Conservation (phyloP, 768 basidiomycete species). For the Fistulinella prunicolor region DNA sequence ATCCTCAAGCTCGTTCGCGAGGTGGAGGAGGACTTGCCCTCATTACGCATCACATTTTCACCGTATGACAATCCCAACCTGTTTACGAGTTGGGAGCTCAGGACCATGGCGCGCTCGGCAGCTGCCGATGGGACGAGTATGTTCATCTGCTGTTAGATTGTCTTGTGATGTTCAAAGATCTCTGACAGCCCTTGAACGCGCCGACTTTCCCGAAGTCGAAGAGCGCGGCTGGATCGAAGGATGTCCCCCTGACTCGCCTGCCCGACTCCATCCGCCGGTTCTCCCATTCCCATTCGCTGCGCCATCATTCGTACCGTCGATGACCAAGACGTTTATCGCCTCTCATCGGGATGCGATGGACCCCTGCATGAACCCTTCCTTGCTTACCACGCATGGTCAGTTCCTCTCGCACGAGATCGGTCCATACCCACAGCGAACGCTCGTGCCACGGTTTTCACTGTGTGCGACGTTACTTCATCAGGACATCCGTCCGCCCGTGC, state of each 20-base stretch:
- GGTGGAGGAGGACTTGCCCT: conserved; percentile 30
- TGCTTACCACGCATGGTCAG: conserved; percentile 45
- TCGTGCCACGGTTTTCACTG: conserved; percentile 54
- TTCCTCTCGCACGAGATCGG: conserved; percentile 49
- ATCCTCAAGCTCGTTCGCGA: conserved; percentile 26
- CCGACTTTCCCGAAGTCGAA: conserved; percentile 34
- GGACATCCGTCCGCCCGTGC: conserved; percentile 50
- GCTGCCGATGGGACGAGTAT: conserved; percentile 28
- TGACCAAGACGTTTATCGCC: conserved; percentile 33
- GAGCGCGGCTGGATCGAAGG: conserved; percentile 23
- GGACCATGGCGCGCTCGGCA: conserved; percentile 23
- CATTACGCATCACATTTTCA: conserved; percentile 30
- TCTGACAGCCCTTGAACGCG: conserved; percentile 25
- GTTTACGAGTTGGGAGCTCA: conserved; percentile 26
- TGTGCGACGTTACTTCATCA: conserved; percentile 51
- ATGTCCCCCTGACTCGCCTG: conserved; percentile 24
- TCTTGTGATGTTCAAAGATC: background rate
- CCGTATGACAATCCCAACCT: conserved; percentile 30
- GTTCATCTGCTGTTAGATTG: background rate
- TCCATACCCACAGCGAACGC: conserved; percentile 38
- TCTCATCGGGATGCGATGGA: conserved; percentile 37
- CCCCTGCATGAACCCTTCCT: conserved; percentile 35
- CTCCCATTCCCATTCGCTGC: conserved; percentile 14
- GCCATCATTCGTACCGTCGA: background rate
- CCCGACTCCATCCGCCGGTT: conserved; percentile 30